These are phyloP conservation scores for Beta vulgaris DNA, from an alignment of 148 eudicot genomes.

Conservation along the genomic window DNA sequence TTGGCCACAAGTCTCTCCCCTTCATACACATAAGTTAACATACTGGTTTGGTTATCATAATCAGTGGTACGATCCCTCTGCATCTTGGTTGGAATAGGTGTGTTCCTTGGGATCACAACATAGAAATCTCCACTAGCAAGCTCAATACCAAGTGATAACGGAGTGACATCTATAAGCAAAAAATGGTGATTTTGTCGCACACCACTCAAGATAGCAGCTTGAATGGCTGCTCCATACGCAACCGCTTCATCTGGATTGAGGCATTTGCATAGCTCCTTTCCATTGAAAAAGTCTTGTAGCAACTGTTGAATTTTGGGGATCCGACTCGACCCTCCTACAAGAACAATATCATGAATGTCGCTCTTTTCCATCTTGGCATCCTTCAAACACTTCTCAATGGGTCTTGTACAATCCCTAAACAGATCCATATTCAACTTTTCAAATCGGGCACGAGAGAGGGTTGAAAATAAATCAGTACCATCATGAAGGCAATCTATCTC, in stretches of 20 bases:
- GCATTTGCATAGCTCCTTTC: neutral
- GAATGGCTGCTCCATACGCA: neutral
- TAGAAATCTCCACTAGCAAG: neutral
- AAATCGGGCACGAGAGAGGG: neutral
- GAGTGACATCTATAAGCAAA: neutral
- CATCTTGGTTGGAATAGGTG: neutral
- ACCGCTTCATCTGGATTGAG: conserved; percentile 5
- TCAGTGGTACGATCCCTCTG: neutral
- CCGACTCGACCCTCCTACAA: neutral
- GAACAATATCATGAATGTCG: neutral
- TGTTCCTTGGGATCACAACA: neutral
- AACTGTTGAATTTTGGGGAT: neutral
- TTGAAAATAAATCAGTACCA: neutral
- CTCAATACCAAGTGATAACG: neutral
- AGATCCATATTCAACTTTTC: conserved; percentile 1
- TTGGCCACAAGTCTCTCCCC: neutral
- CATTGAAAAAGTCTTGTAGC: neutral
- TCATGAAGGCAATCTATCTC: neutral
- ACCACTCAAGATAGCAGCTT: neutral
- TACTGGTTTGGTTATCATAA: neutral
- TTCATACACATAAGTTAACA: neutral
- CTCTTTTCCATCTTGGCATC: conserved; percentile 1
- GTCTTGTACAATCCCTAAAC: neutral
- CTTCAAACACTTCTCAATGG: neutral
- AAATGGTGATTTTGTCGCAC: neutral